Conservation (phyloP, 2,329 filamentous ascomycete species). For the Cercospora berteroae region DNA sequence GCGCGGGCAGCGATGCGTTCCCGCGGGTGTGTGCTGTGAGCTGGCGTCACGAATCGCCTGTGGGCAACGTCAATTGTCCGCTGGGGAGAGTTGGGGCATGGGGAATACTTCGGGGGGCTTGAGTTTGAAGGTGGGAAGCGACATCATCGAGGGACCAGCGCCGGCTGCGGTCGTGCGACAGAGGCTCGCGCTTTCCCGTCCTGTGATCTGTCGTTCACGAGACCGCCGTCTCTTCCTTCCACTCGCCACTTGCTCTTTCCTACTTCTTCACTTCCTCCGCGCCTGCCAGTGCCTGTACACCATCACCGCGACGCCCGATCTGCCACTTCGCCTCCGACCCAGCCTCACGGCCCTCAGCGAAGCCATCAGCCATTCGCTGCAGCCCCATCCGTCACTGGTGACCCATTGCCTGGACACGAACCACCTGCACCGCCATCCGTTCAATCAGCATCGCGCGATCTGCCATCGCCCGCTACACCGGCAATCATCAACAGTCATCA, state of each 20-base stretch:
- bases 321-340: no score
- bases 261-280: neutral
- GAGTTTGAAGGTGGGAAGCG: no score
- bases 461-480: neutral
- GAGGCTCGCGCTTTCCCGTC: no score
- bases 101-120: no score
- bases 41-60: neutral
- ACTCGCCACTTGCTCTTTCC: neutral
- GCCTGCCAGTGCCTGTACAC: neutral
- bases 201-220: no score
- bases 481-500: neutral
- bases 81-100: neutral
- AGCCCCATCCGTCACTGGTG: neutral
- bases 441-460: no score
- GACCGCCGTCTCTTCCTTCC: neutral
- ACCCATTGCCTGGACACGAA: neutral
- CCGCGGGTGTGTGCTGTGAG: neutral
- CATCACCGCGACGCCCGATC: neutral
- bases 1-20: neutral
- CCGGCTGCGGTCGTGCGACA: neutral
- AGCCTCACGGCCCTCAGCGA: no score
- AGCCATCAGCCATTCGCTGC: no score
- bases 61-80: neutral
- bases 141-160: constrained; percentile 6
- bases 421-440: neutral